Conservation (phyloP, 495 filamentous ascomycete species). For the Penicillium desertorum region DNA sequence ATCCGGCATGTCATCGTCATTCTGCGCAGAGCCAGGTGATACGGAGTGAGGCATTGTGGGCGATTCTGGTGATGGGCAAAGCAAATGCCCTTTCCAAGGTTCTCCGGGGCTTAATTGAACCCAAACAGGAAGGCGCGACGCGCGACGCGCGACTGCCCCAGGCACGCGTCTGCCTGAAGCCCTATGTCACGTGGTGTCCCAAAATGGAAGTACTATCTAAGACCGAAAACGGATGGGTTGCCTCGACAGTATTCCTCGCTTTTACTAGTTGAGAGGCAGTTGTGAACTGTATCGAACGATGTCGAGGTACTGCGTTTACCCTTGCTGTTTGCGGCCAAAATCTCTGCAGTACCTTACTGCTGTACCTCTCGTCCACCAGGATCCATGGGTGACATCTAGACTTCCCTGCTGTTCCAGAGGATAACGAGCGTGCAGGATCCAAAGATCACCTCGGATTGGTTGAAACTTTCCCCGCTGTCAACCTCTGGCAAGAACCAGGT, state of each 20-base stretch:
- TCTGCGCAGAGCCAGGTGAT: constrained; percentile 35
- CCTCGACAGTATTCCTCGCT: neutral
- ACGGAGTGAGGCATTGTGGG: constrained; percentile 55
- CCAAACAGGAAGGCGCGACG: constrained; percentile 22
- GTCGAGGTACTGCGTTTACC: neutral
- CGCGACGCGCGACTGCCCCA: constrained; percentile 18
- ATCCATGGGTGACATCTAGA: constrained; percentile 27
- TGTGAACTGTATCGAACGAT: neutral
- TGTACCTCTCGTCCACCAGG: constrained; percentile 16
- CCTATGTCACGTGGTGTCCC: constrained; percentile 20
- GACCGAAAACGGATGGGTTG: constrained; percentile 15
- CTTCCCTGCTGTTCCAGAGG: constrained; percentile 9
- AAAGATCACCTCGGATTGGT: constrained; percentile 1
- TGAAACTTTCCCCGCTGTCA: neutral
- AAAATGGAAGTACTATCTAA: constrained; percentile 10
- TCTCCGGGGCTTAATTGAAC: constrained; percentile 9
- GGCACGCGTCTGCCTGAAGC: constrained; percentile 22
- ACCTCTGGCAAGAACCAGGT: neutral
- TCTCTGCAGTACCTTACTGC: constrained; percentile 10
- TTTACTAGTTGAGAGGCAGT: neutral
- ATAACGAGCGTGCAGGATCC: constrained; percentile 1
- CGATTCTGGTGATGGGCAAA: constrained; percentile 1
- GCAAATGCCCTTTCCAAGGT: neutral
- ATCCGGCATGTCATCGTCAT: constrained; percentile 44
- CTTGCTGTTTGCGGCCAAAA: constrained; percentile 18